phyloP scores from a whole-genome alignment of 768 basidiomycete species.

The Chiua virens region DNA sequence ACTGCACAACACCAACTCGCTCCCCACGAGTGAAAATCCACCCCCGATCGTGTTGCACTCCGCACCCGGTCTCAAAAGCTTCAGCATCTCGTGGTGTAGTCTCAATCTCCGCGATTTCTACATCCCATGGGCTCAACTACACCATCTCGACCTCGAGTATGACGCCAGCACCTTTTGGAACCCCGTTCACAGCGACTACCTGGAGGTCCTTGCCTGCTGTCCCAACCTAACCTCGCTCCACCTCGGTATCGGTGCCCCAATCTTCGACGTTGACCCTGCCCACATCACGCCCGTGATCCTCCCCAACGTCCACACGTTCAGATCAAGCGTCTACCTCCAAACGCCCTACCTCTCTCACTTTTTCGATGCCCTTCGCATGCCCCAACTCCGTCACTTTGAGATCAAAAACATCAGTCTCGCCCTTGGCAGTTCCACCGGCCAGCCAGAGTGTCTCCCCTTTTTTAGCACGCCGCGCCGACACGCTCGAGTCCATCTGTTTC shows the following conservation, averaged over 20 bases:
- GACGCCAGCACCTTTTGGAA: slow-evolving; percentile 31
- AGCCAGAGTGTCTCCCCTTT: slow-evolving; percentile 30
- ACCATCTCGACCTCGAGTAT: slow-evolving; percentile 28
- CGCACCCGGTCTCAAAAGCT: slow-evolving; percentile 27
- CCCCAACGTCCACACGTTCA: slow-evolving; percentile 28
- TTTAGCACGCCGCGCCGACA: slow-evolving; percentile 24
- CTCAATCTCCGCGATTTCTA: slow-evolving; percentile 28
- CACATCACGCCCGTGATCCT: slow-evolving; percentile 25
- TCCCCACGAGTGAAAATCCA: slow-evolving; percentile 26
- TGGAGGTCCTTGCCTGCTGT: slow-evolving; percentile 23
- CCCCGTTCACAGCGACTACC: slow-evolving; percentile 29
- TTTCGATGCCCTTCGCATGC: slow-evolving; percentile 28
- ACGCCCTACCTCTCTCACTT: slow-evolving; percentile 23
- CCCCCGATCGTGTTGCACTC: slow-evolving; percentile 24
- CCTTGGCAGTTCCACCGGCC: slow-evolving; percentile 24
- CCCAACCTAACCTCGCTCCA: slow-evolving; percentile 27
- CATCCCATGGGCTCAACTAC: slow-evolving; percentile 30
- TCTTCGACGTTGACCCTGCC: slow-evolving; percentile 15
- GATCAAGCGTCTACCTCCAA: slow-evolving; percentile 25
- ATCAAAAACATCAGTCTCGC: slow-evolving; percentile 30
- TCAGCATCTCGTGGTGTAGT: slow-evolving; percentile 28
- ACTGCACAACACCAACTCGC: slow-evolving; percentile 23
- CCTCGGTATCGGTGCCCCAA: slow-evolving; percentile 24
- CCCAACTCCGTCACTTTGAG: slow-evolving; percentile 25
- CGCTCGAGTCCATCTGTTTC: slow-evolving; percentile 28